These are phyloP conservation scores for Diaporthe nobilis DNA, from an alignment of 2,329 filamentous ascomycete species.

Conservation along the genomic window DNA sequence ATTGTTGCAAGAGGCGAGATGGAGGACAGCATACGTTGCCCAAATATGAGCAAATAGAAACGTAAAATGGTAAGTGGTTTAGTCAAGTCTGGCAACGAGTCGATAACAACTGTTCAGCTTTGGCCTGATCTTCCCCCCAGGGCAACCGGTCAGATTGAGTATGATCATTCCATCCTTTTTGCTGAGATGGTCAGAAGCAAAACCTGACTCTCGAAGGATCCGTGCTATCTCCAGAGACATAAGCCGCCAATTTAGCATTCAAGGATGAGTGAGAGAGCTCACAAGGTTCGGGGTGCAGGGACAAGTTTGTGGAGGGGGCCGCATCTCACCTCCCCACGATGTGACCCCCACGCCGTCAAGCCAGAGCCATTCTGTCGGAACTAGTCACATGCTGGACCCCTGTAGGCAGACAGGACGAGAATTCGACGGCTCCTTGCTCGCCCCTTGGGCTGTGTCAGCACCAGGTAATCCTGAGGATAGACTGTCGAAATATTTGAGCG, in stretches of 20 bases:
- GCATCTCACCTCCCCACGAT: constrained; percentile 33
- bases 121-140: not conserved
- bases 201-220: not conserved
- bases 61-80: constrained; percentile 31
- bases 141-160: not conserved
- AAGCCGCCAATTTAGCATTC: not conserved
- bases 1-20: not conserved
- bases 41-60: constrained; percentile 39
- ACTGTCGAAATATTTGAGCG: not conserved
- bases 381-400: constrained; percentile 19
- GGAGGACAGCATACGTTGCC: not conserved
- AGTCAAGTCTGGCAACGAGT: constrained; percentile 1
- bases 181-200: constrained; percentile 5
- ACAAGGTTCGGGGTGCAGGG: constrained; percentile 1
- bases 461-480: not conserved
- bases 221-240: not conserved
- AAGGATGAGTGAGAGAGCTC: constrained; percentile 5
- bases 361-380: constrained; percentile 43
- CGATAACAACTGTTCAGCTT: not conserved
- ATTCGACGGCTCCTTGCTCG: constrained; percentile 5
- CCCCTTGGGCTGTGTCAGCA: not conserved
- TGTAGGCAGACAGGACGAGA: constrained; percentile 14
- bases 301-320: not conserved
- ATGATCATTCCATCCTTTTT: not conserved
- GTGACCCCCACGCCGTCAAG: constrained; percentile 40